Base-by-base conservation (phyloP, 768 basidiomycete species). In the Suillus americanus region DNA sequence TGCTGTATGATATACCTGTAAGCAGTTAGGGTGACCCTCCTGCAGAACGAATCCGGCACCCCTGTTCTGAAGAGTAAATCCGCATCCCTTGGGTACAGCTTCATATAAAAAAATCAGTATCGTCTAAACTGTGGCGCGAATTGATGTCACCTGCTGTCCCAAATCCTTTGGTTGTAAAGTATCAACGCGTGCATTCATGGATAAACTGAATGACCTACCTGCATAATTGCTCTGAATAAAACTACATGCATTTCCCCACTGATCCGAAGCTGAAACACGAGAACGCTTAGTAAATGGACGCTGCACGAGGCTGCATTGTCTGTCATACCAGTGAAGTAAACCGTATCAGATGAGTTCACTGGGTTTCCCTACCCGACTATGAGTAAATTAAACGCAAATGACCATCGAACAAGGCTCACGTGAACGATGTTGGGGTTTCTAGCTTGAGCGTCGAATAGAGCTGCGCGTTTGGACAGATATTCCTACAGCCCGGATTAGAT, bases 51-150 rank as follows among this genome's bases (percentile, higher is more conserved):
- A 99, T 6, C 91, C 90, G 13, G 87, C 82, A 2, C 97, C 97
- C 63, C 97, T 85, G 76, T 97, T 97, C 77, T 99, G 97, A 16
- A 99, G 83, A 0, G 95, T 97, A 75, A 99, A 99, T 0, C 97
- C 97, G 70, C 95, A 97, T 0, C 90, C 95, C 69, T 92, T 89
- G 0, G 97, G 97, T 45, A 99, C 82, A 38, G 97, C 97, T 86
- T 72, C 69, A 23, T 28, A 14, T 53, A 64, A 13, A 13, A 20
- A 28, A 16, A 16, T 62, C 54, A 62, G 57, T 25, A 40, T 41
- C 28, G 6, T 30, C 25, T 30, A 28, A 28, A 28, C 10, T 20
- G 25, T 40, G n/a, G 30, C 37, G 9, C 12, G 23, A 37, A 35
- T 18, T 30, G 3, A 59, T 30, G n/a, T 37, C 20, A 90, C 92